Percentiles rank a stretch among this genome's conserved stretches.
Conservation (phyloP, 2,329 filamentous ascomycete genomes). For the Aureobasidium sp. region DNA sequence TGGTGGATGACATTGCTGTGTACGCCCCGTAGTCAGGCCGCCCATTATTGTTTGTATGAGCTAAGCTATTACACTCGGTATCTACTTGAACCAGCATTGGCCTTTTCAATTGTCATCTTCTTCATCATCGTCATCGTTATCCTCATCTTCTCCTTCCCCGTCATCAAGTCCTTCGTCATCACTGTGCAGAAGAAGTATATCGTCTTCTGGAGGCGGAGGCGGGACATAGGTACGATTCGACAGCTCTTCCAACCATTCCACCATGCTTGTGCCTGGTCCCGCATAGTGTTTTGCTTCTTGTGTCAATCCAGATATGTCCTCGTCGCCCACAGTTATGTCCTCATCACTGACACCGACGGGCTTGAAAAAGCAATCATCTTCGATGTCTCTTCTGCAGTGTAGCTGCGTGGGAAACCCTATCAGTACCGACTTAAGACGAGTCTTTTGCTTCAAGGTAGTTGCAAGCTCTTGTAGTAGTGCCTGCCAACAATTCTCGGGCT, state of each 20-base stretch:
- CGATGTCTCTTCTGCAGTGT: neutral
- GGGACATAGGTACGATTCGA: neutral
- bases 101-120: neutral
- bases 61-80: neutral
- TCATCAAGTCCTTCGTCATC: neutral
- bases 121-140: neutral
- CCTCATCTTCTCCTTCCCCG: neutral
- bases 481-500: neutral
- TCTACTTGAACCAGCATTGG: neutral
- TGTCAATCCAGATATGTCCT: neutral
- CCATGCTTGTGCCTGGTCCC: slow-evolving; percentile 3
- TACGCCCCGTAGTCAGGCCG: neutral
- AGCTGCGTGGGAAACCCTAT: neutral
- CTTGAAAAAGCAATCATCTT: neutral
- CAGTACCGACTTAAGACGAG: neutral
- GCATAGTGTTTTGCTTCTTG: neutral
- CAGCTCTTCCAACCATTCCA: neutral
- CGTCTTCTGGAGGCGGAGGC: neutral
- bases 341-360: neutral
- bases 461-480: neutral
- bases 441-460: neutral
- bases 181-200: neutral
- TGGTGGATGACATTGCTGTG: neutral
- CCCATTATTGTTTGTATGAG: neutral
- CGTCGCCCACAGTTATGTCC: neutral